phyloP scores from a whole-genome alignment of 106 monocot species.

The Dendrobium chrysotoxum region DNA sequence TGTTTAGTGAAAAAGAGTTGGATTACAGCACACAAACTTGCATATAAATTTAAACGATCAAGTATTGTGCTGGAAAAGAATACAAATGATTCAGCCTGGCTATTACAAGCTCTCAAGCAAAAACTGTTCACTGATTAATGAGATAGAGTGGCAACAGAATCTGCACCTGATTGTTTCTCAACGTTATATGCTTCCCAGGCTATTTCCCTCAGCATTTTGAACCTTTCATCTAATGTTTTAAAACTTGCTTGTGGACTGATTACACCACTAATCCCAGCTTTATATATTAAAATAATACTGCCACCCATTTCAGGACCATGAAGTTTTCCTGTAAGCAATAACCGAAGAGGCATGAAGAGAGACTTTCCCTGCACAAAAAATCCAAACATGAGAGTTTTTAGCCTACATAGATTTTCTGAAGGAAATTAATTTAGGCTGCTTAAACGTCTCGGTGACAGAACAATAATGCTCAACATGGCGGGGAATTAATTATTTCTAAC shows the following conservation, averaged over 20 bases:
- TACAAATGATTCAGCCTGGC: no score
- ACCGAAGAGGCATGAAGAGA: conserved; percentile 81
- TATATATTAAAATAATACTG: conserved; percentile 62
- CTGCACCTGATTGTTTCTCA: conserved; percentile 18
- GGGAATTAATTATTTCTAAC: no score
- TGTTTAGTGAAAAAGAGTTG: no score
- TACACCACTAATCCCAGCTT: conserved; percentile 45
- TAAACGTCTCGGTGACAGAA: not conserved
- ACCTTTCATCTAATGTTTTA: conserved; percentile 60
- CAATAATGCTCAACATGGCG: not conserved
- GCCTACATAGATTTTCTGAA: not conserved
- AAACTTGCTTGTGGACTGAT: conserved; percentile 55
- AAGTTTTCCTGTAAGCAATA: conserved; percentile 86
- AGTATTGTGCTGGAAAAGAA: no score
- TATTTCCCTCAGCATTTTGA: conserved; percentile 60
- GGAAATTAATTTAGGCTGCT: not conserved
- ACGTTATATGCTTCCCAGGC: conserved; percentile 63
- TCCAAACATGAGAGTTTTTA: not conserved
- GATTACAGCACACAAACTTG: no score
- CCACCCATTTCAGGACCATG: conserved; percentile 95
- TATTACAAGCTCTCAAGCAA: not conserved
- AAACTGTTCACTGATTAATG: conserved; percentile 12
- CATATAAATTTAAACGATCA: no score
- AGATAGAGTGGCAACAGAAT: conserved; percentile 32
- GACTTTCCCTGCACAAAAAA: conserved; percentile 60